phyloP scores from a whole-genome alignment of 1,284 basidiomycete genomes.

The Pholiota adiposa region DNA sequence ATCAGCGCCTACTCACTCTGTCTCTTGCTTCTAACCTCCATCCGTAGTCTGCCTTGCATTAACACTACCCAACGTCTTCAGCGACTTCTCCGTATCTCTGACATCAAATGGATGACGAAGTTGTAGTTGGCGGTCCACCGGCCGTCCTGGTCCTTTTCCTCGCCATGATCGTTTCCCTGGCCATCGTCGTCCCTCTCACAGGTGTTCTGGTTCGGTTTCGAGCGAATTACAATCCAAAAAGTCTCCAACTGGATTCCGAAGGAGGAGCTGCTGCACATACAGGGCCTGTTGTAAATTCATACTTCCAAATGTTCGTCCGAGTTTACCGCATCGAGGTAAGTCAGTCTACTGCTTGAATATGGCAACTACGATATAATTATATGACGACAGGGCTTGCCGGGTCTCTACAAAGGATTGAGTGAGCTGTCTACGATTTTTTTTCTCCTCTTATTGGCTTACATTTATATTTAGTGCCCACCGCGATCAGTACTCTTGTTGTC shows the following conservation, averaged over 20 bases:
- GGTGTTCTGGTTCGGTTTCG: slow-evolving; percentile 75
- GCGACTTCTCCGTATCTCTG: too few relatives aligned
- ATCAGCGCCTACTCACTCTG: too few relatives aligned
- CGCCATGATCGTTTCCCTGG: slow-evolving; percentile 54
- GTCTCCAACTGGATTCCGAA: slow-evolving; percentile 81
- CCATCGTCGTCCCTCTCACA: slow-evolving; percentile 63
- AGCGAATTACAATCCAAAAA: slow-evolving; percentile 83
- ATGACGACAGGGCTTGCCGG: slow-evolving; percentile 63
- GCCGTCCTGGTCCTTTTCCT: slow-evolving; percentile 50
- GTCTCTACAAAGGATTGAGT: slow-evolving; percentile 87
- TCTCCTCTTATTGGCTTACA: neutral
- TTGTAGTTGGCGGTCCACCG: slow-evolving; percentile 10
- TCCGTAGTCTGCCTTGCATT: too few relatives aligned
- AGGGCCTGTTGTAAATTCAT: slow-evolving; percentile 65
- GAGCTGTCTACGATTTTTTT: slow-evolving; percentile 41
- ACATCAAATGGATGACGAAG: slow-evolving; percentile 20
- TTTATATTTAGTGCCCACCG: slow-evolving; percentile 63
- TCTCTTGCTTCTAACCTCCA: too few relatives aligned
- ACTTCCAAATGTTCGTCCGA: slow-evolving; percentile 72
- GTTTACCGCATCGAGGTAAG: slow-evolving; percentile 79
- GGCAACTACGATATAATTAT: neutral
- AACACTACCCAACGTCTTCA: too few relatives aligned
- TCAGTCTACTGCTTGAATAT: neutral
- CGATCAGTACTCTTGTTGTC: slow-evolving; percentile 64
- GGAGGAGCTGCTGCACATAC: slow-evolving; percentile 78